Evolutionary conservation across 2,329 filamentous ascomycete genomes (phyloP).

Genomic region (Pseudocercospora musae): DNA sequence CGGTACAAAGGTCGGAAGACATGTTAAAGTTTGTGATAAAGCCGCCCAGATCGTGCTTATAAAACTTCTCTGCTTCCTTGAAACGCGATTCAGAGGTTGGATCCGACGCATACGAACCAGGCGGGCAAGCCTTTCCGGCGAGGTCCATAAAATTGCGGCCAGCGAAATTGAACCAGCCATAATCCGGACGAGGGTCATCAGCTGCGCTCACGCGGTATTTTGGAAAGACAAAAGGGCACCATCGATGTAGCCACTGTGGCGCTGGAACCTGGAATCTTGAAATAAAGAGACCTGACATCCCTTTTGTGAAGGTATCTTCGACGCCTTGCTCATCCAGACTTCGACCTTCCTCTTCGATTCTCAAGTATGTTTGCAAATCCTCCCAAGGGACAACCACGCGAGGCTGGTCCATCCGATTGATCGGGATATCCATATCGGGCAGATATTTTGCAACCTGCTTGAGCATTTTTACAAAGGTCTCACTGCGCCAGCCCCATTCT

Average conservation of each 20-base stretch:
- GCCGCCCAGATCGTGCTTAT: constrained; percentile 44
- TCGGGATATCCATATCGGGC: constrained; percentile 31
- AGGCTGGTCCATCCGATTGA: constrained; percentile 47
- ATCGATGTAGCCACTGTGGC: constrained; percentile 9
- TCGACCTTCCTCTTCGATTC: constrained; percentile 30
- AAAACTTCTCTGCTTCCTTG: constrained; percentile 39
- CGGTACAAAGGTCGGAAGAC: constrained; percentile 59
- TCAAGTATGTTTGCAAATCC: constrained; percentile 41
- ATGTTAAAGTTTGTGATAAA: constrained; percentile 38
- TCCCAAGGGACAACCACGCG: constrained; percentile 43
- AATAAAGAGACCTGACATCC: constrained; percentile 40
- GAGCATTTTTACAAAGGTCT: constrained; percentile 38
- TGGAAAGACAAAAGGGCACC: constrained; percentile 10
- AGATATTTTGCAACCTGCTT: constrained; percentile 29
- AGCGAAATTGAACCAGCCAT: constrained; percentile 47
- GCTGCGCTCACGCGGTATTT: constrained; percentile 42
- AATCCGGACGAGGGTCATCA: constrained; percentile 33
- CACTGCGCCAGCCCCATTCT: constrained; percentile 50
- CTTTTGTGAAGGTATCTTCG: constrained; percentile 43
- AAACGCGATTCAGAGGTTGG: not conserved
- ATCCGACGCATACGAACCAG: constrained; percentile 22
- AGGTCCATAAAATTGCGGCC: constrained; percentile 44
- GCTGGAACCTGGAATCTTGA: constrained; percentile 6
- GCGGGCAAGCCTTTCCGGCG: constrained; percentile 34
- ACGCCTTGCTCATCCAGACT: constrained; percentile 38